These are phyloP conservation scores for Bryoerythrophyllum caledonicum DNA, from an alignment of 225 moss, liverwort and hornwort genomes.

Conservation along the genomic window DNA sequence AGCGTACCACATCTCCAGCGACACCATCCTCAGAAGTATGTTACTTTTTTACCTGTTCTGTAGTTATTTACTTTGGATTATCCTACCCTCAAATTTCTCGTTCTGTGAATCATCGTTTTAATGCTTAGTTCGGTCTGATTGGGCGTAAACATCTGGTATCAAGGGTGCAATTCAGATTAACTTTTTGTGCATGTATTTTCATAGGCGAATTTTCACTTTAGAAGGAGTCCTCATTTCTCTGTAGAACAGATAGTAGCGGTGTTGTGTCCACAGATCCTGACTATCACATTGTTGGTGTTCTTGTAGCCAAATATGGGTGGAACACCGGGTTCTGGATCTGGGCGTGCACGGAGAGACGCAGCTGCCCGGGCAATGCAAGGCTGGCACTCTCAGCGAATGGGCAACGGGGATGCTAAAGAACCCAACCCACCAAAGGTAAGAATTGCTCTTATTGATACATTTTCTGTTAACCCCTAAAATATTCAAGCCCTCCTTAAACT, in stretches of 20 bases:
- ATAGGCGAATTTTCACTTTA: not conserved
- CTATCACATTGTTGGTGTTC: constrained; percentile 1
- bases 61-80: not conserved
- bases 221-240: not conserved
- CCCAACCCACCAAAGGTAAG: constrained; percentile 60
- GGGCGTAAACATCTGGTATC: not conserved
- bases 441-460: not conserved
- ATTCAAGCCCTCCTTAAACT: too few relatives aligned
- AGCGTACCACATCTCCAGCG: constrained; percentile 69
- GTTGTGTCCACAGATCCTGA: not conserved
- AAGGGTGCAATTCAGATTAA: not conserved
- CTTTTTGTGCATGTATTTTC: not conserved
- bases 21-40: constrained; percentile 91
- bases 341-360: constrained; percentile 92
- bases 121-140: not conserved
- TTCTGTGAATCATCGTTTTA: not conserved
- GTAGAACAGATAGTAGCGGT: not conserved
- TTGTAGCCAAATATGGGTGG: constrained; percentile 64
- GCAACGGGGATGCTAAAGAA: constrained; percentile 84
- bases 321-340: constrained; percentile 80
- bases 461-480: not conserved
- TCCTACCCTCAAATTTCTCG: not conserved
- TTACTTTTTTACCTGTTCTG: not conserved
- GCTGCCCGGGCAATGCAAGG: constrained; percentile 99
- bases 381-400: constrained; percentile 90